phyloP scores from a whole-genome alignment of 805 yeast genomes.

The Cyberlindnera veronae region DNA sequence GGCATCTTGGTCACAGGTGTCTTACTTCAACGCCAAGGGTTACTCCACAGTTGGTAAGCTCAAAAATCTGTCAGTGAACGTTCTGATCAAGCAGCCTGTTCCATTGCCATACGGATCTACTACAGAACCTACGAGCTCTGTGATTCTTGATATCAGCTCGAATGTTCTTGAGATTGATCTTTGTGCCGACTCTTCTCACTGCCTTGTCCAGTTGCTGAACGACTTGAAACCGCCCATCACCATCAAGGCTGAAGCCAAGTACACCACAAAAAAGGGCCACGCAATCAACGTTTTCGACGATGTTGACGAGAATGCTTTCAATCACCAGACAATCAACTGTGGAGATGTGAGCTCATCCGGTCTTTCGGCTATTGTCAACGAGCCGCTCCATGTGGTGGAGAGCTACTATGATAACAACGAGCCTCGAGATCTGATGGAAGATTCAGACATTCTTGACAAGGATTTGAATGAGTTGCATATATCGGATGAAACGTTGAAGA shows the following conservation, averaged over 20 bases:
- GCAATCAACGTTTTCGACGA: constrained; percentile 40
- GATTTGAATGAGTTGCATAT: constrained; percentile 29
- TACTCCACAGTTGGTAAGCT: constrained; percentile 50
- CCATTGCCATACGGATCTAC: constrained; percentile 6
- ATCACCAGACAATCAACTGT: not conserved
- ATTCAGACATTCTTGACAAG: constrained; percentile 28
- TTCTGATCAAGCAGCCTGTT: constrained; percentile 26
- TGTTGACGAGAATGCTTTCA: constrained; percentile 33
- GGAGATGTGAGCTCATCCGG: not conserved
- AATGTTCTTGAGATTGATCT: constrained; percentile 49
- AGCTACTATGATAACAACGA: constrained; percentile 18
- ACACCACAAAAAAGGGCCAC: constrained; percentile 32
- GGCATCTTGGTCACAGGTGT: constrained; percentile 38
- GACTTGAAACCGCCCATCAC: constrained; percentile 70
- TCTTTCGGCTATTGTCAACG: not conserved
- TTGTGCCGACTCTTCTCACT: constrained; percentile 84
- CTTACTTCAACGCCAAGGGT: constrained; percentile 44
- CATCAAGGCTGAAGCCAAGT: constrained; percentile 59
- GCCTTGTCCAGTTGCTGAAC: constrained; percentile 60
- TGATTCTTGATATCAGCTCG: constrained; percentile 41
- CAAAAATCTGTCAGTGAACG: constrained; percentile 28
- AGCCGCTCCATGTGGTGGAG: constrained; percentile 24
- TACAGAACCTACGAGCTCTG: constrained; percentile 32
- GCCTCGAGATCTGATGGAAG: constrained; percentile 1
- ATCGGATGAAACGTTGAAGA: constrained; percentile 9